phyloP scores from a whole-genome alignment of 2,329 filamentous ascomycete species.

The Canariomyces notabilis region DNA sequence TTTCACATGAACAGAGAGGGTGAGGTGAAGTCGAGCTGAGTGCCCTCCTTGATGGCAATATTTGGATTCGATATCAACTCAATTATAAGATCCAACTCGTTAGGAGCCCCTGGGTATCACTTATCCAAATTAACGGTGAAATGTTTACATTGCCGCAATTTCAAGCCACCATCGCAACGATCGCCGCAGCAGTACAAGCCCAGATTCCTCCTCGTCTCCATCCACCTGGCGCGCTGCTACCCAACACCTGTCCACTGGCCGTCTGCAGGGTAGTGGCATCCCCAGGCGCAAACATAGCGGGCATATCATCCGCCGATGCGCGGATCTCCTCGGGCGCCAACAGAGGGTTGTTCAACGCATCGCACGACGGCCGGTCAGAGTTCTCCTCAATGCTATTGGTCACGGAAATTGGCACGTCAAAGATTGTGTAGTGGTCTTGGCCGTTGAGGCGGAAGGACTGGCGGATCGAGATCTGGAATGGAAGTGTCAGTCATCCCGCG shows the following conservation, averaged over 20 bases:
- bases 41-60: neutral
- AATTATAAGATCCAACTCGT: neutral
- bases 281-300: conserved; percentile 48
- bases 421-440: conserved; percentile 62
- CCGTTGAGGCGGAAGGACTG: conserved; percentile 64
- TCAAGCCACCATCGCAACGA: conserved; percentile 31
- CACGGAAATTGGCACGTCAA: conserved; percentile 63
- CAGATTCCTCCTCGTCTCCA: conserved; percentile 32
- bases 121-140: neutral
- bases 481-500: neutral
- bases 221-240: conserved; percentile 28
- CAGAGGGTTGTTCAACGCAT: conserved; percentile 47
- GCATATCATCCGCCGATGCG: conserved; percentile 37
- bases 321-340: conserved; percentile 43
- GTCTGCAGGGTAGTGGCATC: conserved; percentile 43
- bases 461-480: conserved; percentile 58
- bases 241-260: conserved; percentile 23
- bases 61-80: neutral
- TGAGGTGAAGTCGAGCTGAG: neutral
- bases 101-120: conserved; percentile 1
- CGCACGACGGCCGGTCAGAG: conserved; percentile 36
- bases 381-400: conserved; percentile 56
- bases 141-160: neutral
- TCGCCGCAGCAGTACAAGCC: conserved; percentile 31
- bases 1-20: too few species aligned